Evolutionary conservation across 2,329 filamentous ascomycete genomes (phyloP).

Genomic region (Calonectria pteridis): DNA sequence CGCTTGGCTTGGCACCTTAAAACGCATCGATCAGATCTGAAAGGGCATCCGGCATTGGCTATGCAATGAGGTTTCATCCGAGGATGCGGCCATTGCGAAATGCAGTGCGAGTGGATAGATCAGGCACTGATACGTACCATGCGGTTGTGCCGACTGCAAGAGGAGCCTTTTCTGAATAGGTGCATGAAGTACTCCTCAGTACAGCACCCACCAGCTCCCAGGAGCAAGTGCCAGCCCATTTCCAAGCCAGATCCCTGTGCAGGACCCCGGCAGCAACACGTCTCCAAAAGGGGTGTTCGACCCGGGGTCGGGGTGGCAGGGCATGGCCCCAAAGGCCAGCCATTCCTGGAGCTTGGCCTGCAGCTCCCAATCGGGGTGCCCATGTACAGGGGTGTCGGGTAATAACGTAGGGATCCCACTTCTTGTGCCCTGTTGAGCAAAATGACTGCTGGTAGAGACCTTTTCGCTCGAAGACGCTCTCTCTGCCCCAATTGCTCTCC

Average conservation of each 20-base stretch:
- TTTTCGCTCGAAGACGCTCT: background rate
- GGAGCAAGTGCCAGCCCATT: constrained; percentile 10
- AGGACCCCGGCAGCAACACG: constrained; percentile 25
- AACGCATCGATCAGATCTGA: constrained; percentile 9
- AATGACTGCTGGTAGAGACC: background rate
- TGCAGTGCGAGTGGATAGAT: background rate
- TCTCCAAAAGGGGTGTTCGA: constrained; percentile 25
- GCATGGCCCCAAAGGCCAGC: constrained; percentile 10
- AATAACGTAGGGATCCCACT: constrained; percentile 24
- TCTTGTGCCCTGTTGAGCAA: constrained; percentile 16
- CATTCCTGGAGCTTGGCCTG: constrained; percentile 23
- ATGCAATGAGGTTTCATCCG: background rate
- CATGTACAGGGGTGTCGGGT: constrained; percentile 24
- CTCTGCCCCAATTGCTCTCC: background rate
- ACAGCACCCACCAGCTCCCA: constrained; percentile 6
- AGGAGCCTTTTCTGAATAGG: constrained; percentile 1
- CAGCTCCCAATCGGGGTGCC: constrained; percentile 22
- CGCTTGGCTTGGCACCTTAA: constrained; percentile 11
- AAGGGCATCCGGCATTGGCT: background rate
- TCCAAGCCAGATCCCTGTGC: constrained; percentile 12
- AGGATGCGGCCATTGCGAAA: background rate
- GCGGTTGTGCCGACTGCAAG: constrained; percentile 19
- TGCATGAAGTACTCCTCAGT: background rate
- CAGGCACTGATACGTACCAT: constrained; percentile 10
- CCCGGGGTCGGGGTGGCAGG: constrained; percentile 6